These are phyloP conservation scores for Candida arabinofermentans DNA, from an alignment of 805 yeast genomes.

Conservation along the genomic window DNA sequence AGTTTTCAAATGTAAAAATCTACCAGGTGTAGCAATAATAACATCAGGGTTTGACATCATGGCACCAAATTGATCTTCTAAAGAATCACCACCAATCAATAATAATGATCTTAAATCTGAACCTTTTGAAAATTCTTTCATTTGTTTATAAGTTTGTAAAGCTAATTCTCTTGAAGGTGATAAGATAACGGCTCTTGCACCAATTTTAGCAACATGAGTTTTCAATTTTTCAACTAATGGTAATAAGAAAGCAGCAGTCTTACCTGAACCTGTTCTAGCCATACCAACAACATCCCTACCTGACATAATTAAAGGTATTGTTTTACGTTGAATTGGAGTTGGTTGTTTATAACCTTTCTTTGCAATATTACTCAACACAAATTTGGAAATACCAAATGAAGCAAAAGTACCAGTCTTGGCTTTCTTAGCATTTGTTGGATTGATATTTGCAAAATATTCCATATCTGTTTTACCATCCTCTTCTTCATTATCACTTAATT, in stretches of 20 bases:
- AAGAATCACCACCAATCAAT: constrained; percentile 96
- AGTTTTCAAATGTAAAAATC: constrained; percentile 90
- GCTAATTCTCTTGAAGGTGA: constrained; percentile 98
- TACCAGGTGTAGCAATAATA: constrained; percentile 94
- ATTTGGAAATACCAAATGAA: constrained; percentile 81
- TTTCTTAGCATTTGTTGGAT: constrained; percentile 42
- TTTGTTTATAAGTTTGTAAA: constrained; percentile 81
- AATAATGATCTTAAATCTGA: constrained; percentile 77
- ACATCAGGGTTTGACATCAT: constrained; percentile 96
- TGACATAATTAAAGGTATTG: constrained; percentile 85
- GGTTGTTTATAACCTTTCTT: constrained; percentile 92
- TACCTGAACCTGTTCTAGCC: constrained; percentile 99
- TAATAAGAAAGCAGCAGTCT: constrained; percentile 92
- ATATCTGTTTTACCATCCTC: constrained; percentile 34
- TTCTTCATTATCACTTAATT: constrained; percentile 41
- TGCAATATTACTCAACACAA: constrained; percentile 61
- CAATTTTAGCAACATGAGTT: constrained; percentile 80
- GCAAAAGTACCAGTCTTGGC: constrained; percentile 81
- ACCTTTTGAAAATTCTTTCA: constrained; percentile 82
- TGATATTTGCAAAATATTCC: constrained; percentile 33
- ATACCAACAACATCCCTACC: constrained; percentile 95
- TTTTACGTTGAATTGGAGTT: constrained; percentile 95
- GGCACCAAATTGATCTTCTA: constrained; percentile 90
- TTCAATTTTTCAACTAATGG: constrained; percentile 87
- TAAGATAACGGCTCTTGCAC: constrained; percentile 81